Percentiles rank a stretch among this genome's conserved stretches.
These are phyloP conservation scores for Xylariaceae sp. DNA, from an alignment of 2,329 filamentous ascomycete species.

Conservation along the genomic window DNA sequence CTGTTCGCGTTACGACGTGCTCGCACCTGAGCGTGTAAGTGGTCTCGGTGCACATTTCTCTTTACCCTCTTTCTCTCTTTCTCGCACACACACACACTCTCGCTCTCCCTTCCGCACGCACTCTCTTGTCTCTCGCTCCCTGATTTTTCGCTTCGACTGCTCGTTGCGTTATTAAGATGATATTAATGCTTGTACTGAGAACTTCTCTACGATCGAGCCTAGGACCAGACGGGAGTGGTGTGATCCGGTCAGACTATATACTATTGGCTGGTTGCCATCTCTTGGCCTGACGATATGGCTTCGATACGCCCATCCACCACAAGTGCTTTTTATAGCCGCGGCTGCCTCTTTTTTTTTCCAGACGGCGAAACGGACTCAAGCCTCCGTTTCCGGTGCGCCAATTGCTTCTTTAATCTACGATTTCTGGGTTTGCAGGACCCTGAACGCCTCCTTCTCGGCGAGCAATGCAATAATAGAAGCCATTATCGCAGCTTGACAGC, in stretches of 20 bases:
- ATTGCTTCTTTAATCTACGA: background rate
- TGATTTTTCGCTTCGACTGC: background rate
- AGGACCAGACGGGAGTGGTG: background rate
- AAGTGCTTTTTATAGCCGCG: background rate
- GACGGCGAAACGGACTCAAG: background rate
- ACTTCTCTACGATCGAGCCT: background rate
- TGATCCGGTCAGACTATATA: background rate
- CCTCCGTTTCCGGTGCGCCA: background rate
- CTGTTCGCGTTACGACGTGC: conserved; percentile 42
- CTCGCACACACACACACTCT: background rate
- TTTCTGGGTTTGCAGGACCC: background rate
- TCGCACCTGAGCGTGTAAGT: conserved; percentile 48
- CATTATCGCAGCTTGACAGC: conserved; percentile 12
- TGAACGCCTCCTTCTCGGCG: conserved; percentile 6
- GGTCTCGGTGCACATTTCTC: conserved; percentile 45
- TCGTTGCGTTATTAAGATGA: background rate
- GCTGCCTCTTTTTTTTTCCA: background rate
- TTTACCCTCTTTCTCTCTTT: background rate
- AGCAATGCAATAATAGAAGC: conserved; percentile 2
- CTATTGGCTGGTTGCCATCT: background rate
- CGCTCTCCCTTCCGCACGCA: background rate
- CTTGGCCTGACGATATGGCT: background rate
- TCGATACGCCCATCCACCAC: background rate
- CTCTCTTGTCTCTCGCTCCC: background rate
- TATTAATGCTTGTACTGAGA: background rate